Conservation (phyloP, 192 early-diverging fungal genomes). For the Backusella westeae region DNA sequence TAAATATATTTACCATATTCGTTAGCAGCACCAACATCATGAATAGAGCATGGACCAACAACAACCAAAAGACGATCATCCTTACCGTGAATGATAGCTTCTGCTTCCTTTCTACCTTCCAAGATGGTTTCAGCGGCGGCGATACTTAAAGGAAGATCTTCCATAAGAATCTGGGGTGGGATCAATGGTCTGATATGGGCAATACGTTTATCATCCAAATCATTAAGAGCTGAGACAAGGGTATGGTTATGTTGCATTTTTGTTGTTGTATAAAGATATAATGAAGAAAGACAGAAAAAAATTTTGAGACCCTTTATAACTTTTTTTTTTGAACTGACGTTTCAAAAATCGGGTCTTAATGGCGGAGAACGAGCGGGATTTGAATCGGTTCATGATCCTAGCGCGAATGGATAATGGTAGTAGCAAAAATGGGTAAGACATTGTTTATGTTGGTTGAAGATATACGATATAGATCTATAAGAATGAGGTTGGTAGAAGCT, state of each 20-base stretch:
- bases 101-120: slow-evolving; percentile 59
- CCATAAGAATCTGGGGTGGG: slow-evolving; percentile 92
- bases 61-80: slow-evolving; percentile 83
- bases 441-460: background rate
- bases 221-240: slow-evolving; percentile 70
- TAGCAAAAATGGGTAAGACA: background rate
- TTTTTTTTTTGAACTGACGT: background rate
- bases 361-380: background rate
- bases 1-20: slow-evolving; percentile 62
- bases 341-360: background rate
- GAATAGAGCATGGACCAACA: slow-evolving; percentile 87
- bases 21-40: slow-evolving; percentile 70
- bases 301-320: background rate
- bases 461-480: background rate
- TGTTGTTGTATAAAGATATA: no score
- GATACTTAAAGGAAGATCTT: slow-evolving; percentile 79
- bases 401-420: background rate
- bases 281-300: background rate
- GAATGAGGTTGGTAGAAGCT: background rate
- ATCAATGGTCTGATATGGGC: slow-evolving; percentile 75
- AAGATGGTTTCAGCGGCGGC: slow-evolving; percentile 74
- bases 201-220: slow-evolving; percentile 91
- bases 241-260: background rate
- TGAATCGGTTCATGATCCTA: background rate
- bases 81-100: slow-evolving; percentile 62